Evolutionary conservation across 495 filamentous ascomycete genomes (phyloP), one percentile per base, ranked within the genome.

Genomic region (Penicillium coprophilum): DNA sequence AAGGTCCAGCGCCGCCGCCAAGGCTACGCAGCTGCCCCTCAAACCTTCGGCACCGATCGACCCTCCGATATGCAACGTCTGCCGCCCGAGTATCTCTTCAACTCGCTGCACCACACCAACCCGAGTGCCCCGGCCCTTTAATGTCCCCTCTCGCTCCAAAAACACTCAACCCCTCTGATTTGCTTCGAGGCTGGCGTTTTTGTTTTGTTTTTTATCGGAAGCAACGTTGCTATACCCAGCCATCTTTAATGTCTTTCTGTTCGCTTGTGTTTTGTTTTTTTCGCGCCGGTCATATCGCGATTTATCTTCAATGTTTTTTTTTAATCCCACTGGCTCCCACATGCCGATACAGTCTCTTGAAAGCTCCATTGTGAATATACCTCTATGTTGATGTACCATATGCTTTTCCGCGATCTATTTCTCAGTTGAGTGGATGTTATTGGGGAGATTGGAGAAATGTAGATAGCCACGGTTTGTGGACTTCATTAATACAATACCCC

Each of bases 21-120:
- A 68, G 95, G 94, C 39, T 97, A 97, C 63, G 75, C 87, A 46
- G 88, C 87, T 4, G 90, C 90, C 4, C 89, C 90, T 7, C 89
- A 89, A 21, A 77, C 76, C 12, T 87, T 84, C 69, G 83, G 83
- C 59, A 76, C 72, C 15, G 89, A 93, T 63, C 86, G 88, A 53
- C 85, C 82, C 38, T 83, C 81, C 55, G 88, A 89, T 63, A 86
- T 96, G 76, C 80, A 82, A 56, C 81, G 91, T 48, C 79, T 97
- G 63, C 92, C 91, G 6, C 92, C 92, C 3, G 82, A 87, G 60
- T 85, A 91, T 61, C 77, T 97, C 30, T 87, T 96, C 61, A 87
- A 81, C 55, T 72, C 76, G 17, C 56, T 82, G 46, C 69, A 70
- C n/a, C 71, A 78, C 44, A 60, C 68, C 11, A 71, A 72, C 50